Base-by-base conservation (phyloP, 176 grass and related monocot genomes). In the Oropetium thomaeum region DNA sequence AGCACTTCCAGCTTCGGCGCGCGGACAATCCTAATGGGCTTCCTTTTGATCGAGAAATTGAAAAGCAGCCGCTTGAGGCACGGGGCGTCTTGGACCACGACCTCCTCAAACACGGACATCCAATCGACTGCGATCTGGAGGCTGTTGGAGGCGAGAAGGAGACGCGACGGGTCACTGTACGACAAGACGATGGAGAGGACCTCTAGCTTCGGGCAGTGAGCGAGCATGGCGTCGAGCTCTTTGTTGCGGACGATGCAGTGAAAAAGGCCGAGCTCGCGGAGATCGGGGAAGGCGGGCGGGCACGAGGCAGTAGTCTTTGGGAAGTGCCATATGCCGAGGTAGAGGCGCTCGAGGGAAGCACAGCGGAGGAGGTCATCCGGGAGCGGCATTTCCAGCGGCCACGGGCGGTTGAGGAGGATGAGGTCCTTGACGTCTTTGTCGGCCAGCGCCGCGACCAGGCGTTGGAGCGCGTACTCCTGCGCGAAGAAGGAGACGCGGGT, bases 391-490 rank as follows among this genome's bases (percentile, higher is more conserved):
- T 75, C 19, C 65, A 82, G 65, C 37, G 40, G 78, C 79, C 84
- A 81, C 28, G 71, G 79, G 78, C 72, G 72, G 44, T 81, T 76
- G 54, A 87, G 20, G 71, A 82, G 72, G 84, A 76, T 10, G 71
- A 82, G 78, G 61, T 82, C 72, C 57, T 30, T 16, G 45, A 87
- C 58, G 35, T 33, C 41, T 57, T 87, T 87, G 71, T 49, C 45
- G 65, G 71, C 78, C 31, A 82, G 65, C 47, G 57, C 20, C 23
- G 73, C 33, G 8, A 82, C 13, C 35, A 76, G 66, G 47, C 47
- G 28, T 20, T 27, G 29, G 45, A 81, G 78, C 19, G 48, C 57
- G 71, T 63, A 64, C 78, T 82, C 65, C 72, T 81, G 76, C 3
- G 1, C 0, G 78, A 31, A 4, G 79, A 87, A 87, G 28, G 72